Conservation (phyloP, 1,139 yeast species). For the Torulaspora pretoriensis region DNA sequence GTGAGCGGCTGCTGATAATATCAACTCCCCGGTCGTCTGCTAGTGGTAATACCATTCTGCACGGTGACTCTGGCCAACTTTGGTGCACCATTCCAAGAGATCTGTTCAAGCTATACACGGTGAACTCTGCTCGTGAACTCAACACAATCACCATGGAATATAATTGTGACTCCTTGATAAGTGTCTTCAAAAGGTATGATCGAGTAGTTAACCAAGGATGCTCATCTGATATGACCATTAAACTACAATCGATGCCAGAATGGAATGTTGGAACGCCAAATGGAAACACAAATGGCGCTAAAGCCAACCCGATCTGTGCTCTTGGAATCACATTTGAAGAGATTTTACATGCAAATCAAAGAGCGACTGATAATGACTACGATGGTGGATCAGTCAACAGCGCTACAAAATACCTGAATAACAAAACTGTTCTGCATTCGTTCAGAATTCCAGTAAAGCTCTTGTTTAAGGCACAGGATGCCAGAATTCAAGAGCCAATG, state of each 20-base stretch:
- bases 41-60: constrained; percentile 18
- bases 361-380: constrained; percentile 9
- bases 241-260: constrained; percentile 29
- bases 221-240: constrained; percentile 30
- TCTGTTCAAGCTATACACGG: constrained; percentile 30
- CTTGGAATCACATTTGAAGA: constrained; percentile 34
- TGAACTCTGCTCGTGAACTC: constrained; percentile 29
- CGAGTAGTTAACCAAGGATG: constrained; percentile 29
- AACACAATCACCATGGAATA: constrained; percentile 34
- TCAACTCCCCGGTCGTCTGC: constrained; percentile 30
- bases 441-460: constrained; percentile 33
- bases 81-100: constrained; percentile 37
- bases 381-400: constrained; percentile 6
- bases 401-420: constrained; percentile 12
- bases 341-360: constrained; percentile 17
- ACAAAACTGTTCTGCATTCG: constrained; percentile 30
- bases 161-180: constrained; percentile 32
- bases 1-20: constrained; percentile 30
- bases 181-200: constrained; percentile 33
- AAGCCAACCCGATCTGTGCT: constrained; percentile 28
- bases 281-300: constrained; percentile 8
- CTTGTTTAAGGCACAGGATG: constrained; percentile 31
- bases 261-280: constrained; percentile 20
- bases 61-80: constrained; percentile 32
- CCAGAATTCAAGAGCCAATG: constrained; percentile 32